These are phyloP conservation scores for Vitis labrusca DNA, from an alignment of 164 flowering plant genomes.

Conservation along the genomic window DNA sequence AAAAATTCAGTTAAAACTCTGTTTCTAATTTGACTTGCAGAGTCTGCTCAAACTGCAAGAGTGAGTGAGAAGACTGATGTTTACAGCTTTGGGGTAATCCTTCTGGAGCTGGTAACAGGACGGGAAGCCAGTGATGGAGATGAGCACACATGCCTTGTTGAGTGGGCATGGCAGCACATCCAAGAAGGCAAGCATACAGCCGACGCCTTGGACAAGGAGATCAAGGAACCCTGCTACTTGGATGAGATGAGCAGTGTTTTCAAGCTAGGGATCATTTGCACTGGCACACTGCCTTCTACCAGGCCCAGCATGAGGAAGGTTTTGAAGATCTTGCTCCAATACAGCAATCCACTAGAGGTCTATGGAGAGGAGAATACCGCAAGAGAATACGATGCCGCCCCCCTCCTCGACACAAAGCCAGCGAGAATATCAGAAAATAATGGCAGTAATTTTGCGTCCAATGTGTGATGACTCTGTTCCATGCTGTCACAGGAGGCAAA, in stretches of 20 bases:
- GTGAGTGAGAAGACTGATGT: conserved; percentile 76
- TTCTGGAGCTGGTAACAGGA: conserved; percentile 73
- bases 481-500: too few relatives aligned
- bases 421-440: not conserved
- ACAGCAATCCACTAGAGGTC: conserved; percentile 1
- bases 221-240: conserved; percentile 38
- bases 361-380: conserved; percentile 11
- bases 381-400: conserved; percentile 36
- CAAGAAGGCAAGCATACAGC: conserved; percentile 29
- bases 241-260: conserved; percentile 55
- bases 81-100: conserved; percentile 79
- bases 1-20: not conserved
- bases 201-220: conserved; percentile 49
- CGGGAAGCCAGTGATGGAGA: conserved; percentile 47
- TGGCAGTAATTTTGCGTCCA: not conserved
- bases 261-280: conserved; percentile 60
- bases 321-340: conserved; percentile 38
- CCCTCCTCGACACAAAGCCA: conserved; percentile 34
- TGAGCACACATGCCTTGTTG: conserved; percentile 45
- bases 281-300: conserved; percentile 38
- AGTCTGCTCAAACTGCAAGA: conserved; percentile 49
- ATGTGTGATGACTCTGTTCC: not conserved
- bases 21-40: conserved; percentile 27
- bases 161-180: conserved; percentile 60
- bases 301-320: conserved; percentile 74